Evolutionary conservation across 1,284 basidiomycete species (phyloP).

Genomic region (Butyriboletus appendiculatus): DNA sequence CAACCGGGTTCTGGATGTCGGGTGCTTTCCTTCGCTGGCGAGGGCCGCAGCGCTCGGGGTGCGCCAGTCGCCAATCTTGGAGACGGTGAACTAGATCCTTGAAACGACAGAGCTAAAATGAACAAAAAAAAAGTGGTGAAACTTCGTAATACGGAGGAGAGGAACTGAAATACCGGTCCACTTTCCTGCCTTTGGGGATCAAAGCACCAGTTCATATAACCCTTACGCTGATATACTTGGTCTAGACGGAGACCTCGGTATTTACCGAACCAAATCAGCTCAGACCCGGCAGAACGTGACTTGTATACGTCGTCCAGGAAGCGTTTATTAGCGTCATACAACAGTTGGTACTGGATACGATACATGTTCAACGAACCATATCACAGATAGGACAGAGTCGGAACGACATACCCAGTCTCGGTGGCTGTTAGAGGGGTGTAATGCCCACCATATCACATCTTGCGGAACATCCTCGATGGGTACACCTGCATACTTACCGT

Average conservation of each 20-base stretch:
- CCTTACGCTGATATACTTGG: constrained; percentile 11
- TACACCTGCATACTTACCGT: neutral
- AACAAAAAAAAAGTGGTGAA: neutral
- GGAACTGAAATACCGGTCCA: constrained; percentile 9
- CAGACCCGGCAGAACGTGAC: constrained; percentile 26
- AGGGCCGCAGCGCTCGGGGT: constrained; percentile 10
- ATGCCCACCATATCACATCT: constrained; percentile 13
- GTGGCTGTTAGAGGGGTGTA: constrained; percentile 8
- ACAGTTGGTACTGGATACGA: constrained; percentile 10
- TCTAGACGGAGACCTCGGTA: constrained; percentile 20
- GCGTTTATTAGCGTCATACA: constrained; percentile 10
- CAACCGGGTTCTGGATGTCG: constrained; percentile 14
- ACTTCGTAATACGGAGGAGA: neutral
- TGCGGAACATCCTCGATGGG: constrained; percentile 16
- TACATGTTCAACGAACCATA: neutral
- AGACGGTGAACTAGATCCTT: constrained; percentile 14
- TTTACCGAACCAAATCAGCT: constrained; percentile 24
- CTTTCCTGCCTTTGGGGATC: neutral
- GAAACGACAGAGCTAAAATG: constrained; percentile 9
- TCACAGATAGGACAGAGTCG: neutral
- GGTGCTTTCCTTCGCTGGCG: constrained; percentile 1
- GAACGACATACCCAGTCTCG: constrained; percentile 11
- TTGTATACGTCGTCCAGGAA: constrained; percentile 19
- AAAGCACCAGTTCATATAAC: constrained; percentile 11
- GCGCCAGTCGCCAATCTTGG: constrained; percentile 8